Base-by-base conservation (phyloP, 1,284 basidiomycete species). In the Neotropicomus parvogracilis region DNA sequence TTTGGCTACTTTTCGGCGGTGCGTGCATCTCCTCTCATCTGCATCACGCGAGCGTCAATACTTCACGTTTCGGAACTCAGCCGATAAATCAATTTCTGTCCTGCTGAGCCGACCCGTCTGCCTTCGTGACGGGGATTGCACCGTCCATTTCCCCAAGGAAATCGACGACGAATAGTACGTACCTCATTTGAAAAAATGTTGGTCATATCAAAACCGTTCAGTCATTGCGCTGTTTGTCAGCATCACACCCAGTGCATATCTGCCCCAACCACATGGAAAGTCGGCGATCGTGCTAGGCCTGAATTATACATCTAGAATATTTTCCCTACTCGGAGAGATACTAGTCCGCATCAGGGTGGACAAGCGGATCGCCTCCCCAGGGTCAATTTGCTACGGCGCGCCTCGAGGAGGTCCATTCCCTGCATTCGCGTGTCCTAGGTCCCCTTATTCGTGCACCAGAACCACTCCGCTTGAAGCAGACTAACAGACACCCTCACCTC, bases 1-100 rank as follows among this genome's bases (percentile, higher is more conserved):
- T 92, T 70, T 93, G 88, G 88, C 70, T 94, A 27, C 75, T 91
- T 43, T 92, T 91, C 59, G 88, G 85, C 65, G 87, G 86, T 86
- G 58, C 50, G 77, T 67, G 45, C 41, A 16, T 37, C 40, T n/a
- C 38, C 41, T n/a, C 31, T 35, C 45, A 14, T 43, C 10, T 49
- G 34, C 41, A 46, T 46, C 51, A 33, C 46, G 35, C 20, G 17
- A 45, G 40, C 28, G 29, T 34, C 29, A 42, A 35, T 16, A 21
- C 4, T 36, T 17, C 9, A 27, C 36, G 5, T 20, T 39, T 37
- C 29, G 12, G 40, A 56, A 17, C 37, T 33, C 63, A 88, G 88
- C 87, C 57, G 89, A 92, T 68, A 91, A 91, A 68, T 91, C 88
- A n/a, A 87, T 86, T 81, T 85, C 85, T 38, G 85, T 90, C 54